Base-by-base conservation (phyloP, 2,329 filamentous ascomycete genomes). In the Pseudopyrenochaeta lycopersici region DNA sequence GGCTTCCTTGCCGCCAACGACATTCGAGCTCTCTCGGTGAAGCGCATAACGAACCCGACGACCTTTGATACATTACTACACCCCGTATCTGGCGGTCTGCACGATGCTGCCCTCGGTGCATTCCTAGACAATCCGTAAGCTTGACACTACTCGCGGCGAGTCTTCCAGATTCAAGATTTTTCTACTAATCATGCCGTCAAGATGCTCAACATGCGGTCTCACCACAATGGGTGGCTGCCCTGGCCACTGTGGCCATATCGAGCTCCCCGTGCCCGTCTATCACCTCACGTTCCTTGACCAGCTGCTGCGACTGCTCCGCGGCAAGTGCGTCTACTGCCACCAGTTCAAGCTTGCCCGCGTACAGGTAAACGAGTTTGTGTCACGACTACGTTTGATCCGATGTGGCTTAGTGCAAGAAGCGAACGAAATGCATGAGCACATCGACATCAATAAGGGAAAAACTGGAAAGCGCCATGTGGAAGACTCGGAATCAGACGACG, bases 261-360 rank as follows among this genome's bases (percentile, higher is more conserved):
- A 97, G 67, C 87, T 99, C 11, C 93, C 95, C 12, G 89, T 93
- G 11, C 91, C 91, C 41, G 91, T 97, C 46, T 99, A 98, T 75
- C 94, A 99, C 76, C 91, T 94, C n/a, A 90, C 92, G 1, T 98
- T 97, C 71, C 90, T 99, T 82, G 93, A 97, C 72, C 93, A 97
- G 75, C 85, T 93, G 46, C 85, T 96, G 60, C 89, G 91, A 39
- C 82, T 99, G 40, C 83, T 99, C 17, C 88, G 92, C 65, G 90
- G 91, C 48, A 90, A 94, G 76, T 99, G 95, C 75, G 85, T 89
- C 54, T 97, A 97, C 79, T 99, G 96, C 78, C 89, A 93, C 71
- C 87, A 88, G 52, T 88, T 99, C 63, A 91, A 90, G 71, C 84
- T 97, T 73, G 83, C 89, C n/a, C 85, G 88, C 43, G 85, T 88